Percentiles rank a stretch among this genome's conserved stretches.
Conservation (phyloP, 345 rosid genomes). For the Salix viminalis region DNA sequence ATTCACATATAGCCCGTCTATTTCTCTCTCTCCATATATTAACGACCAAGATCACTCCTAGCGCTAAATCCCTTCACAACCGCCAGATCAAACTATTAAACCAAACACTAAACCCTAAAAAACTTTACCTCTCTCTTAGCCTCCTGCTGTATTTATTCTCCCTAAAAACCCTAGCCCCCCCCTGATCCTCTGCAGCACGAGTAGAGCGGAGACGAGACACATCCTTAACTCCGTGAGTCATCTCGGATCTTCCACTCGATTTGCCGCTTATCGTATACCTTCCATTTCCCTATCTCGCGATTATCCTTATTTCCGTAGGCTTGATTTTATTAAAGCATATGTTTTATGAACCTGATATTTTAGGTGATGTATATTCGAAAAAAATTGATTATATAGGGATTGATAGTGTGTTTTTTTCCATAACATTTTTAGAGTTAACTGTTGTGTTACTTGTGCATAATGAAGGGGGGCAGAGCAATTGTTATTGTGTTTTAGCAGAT, state of each 20-base stretch:
- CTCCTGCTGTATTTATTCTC: not conserved
- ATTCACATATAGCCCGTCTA: not conserved
- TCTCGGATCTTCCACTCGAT: not conserved
- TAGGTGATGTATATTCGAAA: not conserved
- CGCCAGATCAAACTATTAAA: not conserved
- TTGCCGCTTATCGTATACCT: not conserved
- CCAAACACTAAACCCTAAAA: not conserved
- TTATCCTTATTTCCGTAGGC: not conserved
- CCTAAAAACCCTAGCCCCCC: not conserved
- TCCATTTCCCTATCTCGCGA: not conserved
- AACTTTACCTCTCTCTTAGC: not conserved
- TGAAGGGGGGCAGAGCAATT: not conserved
- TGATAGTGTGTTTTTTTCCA: not conserved
- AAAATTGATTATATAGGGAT: not conserved
- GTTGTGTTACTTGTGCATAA: not conserved
- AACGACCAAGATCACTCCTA: not conserved
- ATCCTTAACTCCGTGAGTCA: not conserved
- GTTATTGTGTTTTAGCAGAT: not conserved
- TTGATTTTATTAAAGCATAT: not conserved
- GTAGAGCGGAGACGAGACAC: not conserved
- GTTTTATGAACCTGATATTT: no score
- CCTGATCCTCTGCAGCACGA: not conserved
- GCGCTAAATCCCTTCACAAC: not conserved
- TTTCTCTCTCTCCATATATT: not conserved
- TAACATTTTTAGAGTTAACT: not conserved